These are phyloP conservation scores for Beta macrorhiza DNA, from an alignment of 179 eudicot species.

Conservation along the genomic window DNA sequence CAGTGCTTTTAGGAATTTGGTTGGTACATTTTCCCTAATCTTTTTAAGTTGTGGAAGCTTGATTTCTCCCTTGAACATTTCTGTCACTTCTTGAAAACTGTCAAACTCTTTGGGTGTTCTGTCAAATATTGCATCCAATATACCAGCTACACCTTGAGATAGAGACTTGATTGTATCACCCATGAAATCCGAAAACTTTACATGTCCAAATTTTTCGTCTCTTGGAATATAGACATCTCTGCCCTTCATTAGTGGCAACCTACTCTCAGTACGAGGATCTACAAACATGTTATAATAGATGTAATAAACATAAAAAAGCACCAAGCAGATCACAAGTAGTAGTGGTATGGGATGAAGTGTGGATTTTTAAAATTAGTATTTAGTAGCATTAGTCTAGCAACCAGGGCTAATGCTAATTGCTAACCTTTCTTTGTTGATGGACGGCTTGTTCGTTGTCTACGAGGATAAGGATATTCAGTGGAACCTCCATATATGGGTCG, in stretches of 20 bases:
- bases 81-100: conserved; percentile 50
- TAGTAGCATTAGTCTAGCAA: too few relatives aligned
- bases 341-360: too few relatives aligned
- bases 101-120: conserved; percentile 65
- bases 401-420: conserved; percentile 9
- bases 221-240: conserved; percentile 72
- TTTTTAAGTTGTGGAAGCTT: conserved; percentile 37
- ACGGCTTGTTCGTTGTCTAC: conserved; percentile 84
- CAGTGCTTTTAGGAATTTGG: conserved; percentile 50
- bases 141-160: conserved; percentile 52
- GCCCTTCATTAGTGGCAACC: conserved; percentile 50
- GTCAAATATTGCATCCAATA: conserved; percentile 49
- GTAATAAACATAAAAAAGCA: background rate
- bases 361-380: too few relatives aligned
- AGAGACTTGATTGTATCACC: conserved; percentile 62
- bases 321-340: background rate
- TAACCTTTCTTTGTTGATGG: conserved; percentile 51
- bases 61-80: conserved; percentile 52
- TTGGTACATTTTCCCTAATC: conserved; percentile 41
- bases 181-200: conserved; percentile 71
- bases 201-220: conserved; percentile 70
- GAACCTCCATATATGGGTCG: conserved; percentile 80
- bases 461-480: conserved; percentile 70
- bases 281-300: conserved; percentile 9
- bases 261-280: conserved; percentile 71